phyloP scores from a whole-genome alignment of 805 yeast genomes.

The Candida yuanshanica region DNA sequence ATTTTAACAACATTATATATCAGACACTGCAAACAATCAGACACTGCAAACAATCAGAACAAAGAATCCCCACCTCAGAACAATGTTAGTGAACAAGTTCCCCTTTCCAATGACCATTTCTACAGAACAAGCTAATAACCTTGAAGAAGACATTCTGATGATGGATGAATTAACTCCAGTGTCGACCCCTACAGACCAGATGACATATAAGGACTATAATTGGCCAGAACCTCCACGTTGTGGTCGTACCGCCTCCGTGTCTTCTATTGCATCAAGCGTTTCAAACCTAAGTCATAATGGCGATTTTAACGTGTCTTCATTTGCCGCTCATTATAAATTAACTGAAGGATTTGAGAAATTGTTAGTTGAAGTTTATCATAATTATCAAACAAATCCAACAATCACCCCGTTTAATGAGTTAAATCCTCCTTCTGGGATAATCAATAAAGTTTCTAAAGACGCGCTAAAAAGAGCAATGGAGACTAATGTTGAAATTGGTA shows the following conservation, averaged over 20 bases:
- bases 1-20: not conserved
- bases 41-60: not conserved
- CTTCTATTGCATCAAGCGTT: slow-evolving; percentile 21
- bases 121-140: not conserved
- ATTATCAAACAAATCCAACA: slow-evolving; percentile 49
- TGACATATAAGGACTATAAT: slow-evolving; percentile 6
- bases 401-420: slow-evolving; percentile 61
- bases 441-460: slow-evolving; percentile 53
- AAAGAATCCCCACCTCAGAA: not conserved
- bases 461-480: slow-evolving; percentile 36
- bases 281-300: slow-evolving; percentile 20
- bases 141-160: slow-evolving; percentile 10
- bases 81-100: slow-evolving; percentile 17
- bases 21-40: not conserved
- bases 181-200: slow-evolving; percentile 22
- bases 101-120: slow-evolving; percentile 10
- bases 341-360: slow-evolving; percentile 39
- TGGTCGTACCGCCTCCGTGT: slow-evolving; percentile 22
- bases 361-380: slow-evolving; percentile 41
- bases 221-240: slow-evolving; percentile 19
- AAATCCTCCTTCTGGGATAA: slow-evolving; percentile 64
- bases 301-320: slow-evolving; percentile 20
- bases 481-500: slow-evolving; percentile 31
- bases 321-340: slow-evolving; percentile 23
- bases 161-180: slow-evolving; percentile 20